Conservation (phyloP, 306 rosid species). For the Dalbergia oliveri region DNA sequence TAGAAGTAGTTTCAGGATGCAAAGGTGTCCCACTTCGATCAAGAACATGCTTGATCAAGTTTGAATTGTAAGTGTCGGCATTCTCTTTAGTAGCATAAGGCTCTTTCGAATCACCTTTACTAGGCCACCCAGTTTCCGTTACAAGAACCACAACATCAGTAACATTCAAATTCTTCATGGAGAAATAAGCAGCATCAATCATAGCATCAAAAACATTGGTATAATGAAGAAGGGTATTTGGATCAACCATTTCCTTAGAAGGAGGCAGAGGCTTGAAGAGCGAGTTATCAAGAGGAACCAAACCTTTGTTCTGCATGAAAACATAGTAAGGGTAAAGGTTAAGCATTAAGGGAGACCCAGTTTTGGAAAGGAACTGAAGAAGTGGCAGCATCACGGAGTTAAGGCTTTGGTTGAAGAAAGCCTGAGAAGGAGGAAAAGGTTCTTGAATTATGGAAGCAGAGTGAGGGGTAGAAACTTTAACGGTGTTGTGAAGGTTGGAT, state of each 20-base stretch:
- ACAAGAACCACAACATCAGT: conserved; percentile 79
- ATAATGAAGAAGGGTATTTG: conserved; percentile 88
- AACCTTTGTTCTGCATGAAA: conserved; percentile 80
- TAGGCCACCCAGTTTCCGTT: conserved; percentile 91
- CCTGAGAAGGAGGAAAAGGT: conserved; percentile 93
- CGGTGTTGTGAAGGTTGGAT: conserved; percentile 62
- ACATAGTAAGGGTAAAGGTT: conserved; percentile 89
- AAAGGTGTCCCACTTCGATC: conserved; percentile 85
- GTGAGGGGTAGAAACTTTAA: conserved; percentile 80
- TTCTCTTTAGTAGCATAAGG: conserved; percentile 78
- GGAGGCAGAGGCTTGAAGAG: conserved; percentile 75
- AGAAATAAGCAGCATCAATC: conserved; percentile 85
- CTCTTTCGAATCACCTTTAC: conserved; percentile 79
- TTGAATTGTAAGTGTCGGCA: conserved; percentile 77
- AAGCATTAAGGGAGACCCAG: conserved; percentile 80
- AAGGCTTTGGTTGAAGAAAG: conserved; percentile 77
- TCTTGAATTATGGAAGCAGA: conserved; percentile 71
- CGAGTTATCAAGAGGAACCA: conserved; percentile 78
- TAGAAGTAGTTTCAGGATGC: conserved; percentile 80
- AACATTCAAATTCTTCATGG: conserved; percentile 83
- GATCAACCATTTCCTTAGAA: conserved; percentile 89
- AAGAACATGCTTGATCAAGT: conserved; percentile 80
- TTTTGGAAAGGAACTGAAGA: conserved; percentile 69
- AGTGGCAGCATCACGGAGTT: conserved; percentile 59
- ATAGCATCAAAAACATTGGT: conserved; percentile 84